Percentiles rank a stretch among this genome's conserved stretches.
phyloP scores from a whole-genome alignment of 2,329 filamentous ascomycete species.

The Sphaerulina vaccinii region DNA sequence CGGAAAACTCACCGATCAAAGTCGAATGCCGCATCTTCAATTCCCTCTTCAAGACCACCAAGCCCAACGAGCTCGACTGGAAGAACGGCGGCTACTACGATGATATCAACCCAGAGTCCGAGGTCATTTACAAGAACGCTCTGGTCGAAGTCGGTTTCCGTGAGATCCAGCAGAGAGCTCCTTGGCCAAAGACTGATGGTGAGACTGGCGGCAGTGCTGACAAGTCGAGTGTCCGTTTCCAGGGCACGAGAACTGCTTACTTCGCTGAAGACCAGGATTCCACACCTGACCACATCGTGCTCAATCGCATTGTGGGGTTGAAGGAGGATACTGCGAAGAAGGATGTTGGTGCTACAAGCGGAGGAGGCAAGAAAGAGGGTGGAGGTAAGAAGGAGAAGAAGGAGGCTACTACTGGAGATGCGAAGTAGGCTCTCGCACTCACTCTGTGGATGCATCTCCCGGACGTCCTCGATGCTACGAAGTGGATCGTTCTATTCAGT shows the following conservation, averaged over 20 bases:
- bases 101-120: slow-evolving; percentile 80
- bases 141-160: slow-evolving; percentile 81
- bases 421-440: no score
- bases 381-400: slow-evolving; percentile 4
- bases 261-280: slow-evolving; percentile 70
- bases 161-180: slow-evolving; percentile 69
- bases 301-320: slow-evolving; percentile 88
- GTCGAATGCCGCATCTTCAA: slow-evolving; percentile 79
- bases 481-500: no score
- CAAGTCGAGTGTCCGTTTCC: slow-evolving; percentile 79
- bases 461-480: no score
- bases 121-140: slow-evolving; percentile 74
- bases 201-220: slow-evolving; percentile 59
- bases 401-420: background rate
- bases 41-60: slow-evolving; percentile 80
- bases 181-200: slow-evolving; percentile 77
- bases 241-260: slow-evolving; percentile 85
- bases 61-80: slow-evolving; percentile 68
- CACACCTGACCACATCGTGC: slow-evolving; percentile 69
- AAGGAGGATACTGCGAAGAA: slow-evolving; percentile 81
- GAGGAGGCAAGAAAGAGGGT: background rate
- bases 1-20: slow-evolving; percentile 57
- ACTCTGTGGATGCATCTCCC: no score
- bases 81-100: slow-evolving; percentile 75
- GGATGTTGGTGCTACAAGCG: slow-evolving; percentile 8